A percentile compares a stretch with the other conserved stretches of the same genome.
These are phyloP conservation scores for Oryza punctata DNA, from an alignment of 176 grass and related monocot genomes.

Conservation along the genomic window DNA sequence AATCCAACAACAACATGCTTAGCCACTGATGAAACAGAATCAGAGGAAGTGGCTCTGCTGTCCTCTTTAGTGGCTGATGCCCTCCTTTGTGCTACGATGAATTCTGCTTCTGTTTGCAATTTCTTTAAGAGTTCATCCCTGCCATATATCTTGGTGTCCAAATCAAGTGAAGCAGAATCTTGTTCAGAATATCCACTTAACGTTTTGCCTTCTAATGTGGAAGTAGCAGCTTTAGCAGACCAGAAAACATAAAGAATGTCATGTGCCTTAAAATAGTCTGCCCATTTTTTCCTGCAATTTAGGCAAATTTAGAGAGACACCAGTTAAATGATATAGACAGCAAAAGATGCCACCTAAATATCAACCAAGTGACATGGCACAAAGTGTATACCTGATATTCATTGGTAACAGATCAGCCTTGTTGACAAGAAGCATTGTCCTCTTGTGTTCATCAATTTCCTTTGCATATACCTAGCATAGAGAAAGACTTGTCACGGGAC, in stretches of 20 bases:
- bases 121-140: slow-evolving; percentile 77
- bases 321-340: neutral
- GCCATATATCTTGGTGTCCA: slow-evolving; percentile 77
- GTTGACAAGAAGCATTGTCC: slow-evolving; percentile 90
- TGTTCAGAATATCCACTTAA: slow-evolving; percentile 45
- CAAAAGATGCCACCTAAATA: neutral
- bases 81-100: slow-evolving; percentile 54
- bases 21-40: slow-evolving; percentile 43
- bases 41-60: slow-evolving; percentile 36
- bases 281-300: slow-evolving; percentile 75
- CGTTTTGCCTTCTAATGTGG: slow-evolving; percentile 76
- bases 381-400: slow-evolving; percentile 60
- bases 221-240: slow-evolving; percentile 92
- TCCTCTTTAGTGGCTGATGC: slow-evolving; percentile 26
- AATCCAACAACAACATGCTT: slow-evolving; percentile 90
- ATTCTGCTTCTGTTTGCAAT: slow-evolving; percentile 82
- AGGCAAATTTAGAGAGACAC: slow-evolving; percentile 16
- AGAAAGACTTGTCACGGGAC: slow-evolving; percentile 22
- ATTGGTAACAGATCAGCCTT: slow-evolving; percentile 90
- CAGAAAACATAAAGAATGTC: slow-evolving; percentile 86
- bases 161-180: slow-evolving; percentile 42
- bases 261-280: slow-evolving; percentile 72
- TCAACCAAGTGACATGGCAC: slow-evolving; percentile 3
- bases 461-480: slow-evolving; percentile 65
- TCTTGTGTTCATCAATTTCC: slow-evolving; percentile 88